phyloP scores from a whole-genome alignment of 2,329 filamentous ascomycete genomes.

The Aspergillus sp. region DNA sequence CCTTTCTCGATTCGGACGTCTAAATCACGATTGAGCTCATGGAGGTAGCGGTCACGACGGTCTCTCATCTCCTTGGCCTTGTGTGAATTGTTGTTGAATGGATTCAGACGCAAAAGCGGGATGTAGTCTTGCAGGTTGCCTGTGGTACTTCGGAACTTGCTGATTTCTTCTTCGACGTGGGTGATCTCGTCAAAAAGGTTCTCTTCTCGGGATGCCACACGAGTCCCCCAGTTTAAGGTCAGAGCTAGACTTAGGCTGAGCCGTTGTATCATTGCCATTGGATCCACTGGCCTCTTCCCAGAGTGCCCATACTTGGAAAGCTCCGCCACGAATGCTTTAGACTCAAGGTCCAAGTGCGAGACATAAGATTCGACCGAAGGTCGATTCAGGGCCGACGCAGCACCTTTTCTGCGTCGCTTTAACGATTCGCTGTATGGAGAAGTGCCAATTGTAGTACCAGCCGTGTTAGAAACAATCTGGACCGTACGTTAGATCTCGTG shows the following conservation, averaged over 20 bases:
- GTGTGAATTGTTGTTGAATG: slow-evolving; percentile 58
- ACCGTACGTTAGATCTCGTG: not conserved
- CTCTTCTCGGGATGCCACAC: slow-evolving; percentile 60
- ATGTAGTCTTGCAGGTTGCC: slow-evolving; percentile 82
- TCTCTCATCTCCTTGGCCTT: slow-evolving; percentile 61
- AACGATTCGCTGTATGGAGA: slow-evolving; percentile 65
- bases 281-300: slow-evolving; percentile 57
- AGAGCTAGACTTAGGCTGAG: slow-evolving; percentile 62
- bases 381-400: slow-evolving; percentile 64
- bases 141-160: slow-evolving; percentile 71
- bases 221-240: slow-evolving; percentile 66
- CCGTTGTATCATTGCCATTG: slow-evolving; percentile 68
- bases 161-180: slow-evolving; percentile 70
- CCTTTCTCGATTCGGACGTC: slow-evolving; percentile 62
- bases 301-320: slow-evolving; percentile 57
- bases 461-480: slow-evolving; percentile 62
- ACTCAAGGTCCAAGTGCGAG: slow-evolving; percentile 62
- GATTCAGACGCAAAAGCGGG: slow-evolving; percentile 67
- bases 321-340: slow-evolving; percentile 62
- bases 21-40: slow-evolving; percentile 56
- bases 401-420: slow-evolving; percentile 64
- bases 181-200: slow-evolving; percentile 70
- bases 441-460: slow-evolving; percentile 67
- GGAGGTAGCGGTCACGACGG: slow-evolving; percentile 61
- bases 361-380: slow-evolving; percentile 64